Base-by-base conservation (phyloP, 2,329 filamentous ascomycete species). In the Monosporascus cannonballus region DNA sequence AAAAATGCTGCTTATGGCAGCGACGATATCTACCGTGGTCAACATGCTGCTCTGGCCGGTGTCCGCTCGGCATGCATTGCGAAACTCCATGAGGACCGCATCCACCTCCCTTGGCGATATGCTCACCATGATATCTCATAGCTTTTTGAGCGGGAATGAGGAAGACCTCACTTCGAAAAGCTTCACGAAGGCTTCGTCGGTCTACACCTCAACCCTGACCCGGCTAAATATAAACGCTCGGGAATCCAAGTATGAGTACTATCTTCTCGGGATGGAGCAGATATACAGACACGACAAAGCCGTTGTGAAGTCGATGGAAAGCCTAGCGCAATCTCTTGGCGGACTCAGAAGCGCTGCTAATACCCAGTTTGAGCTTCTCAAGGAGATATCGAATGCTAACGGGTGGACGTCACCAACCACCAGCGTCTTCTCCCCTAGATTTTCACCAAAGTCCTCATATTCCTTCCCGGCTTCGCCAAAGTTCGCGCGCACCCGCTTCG, bases 231-330 rank as follows among this genome's bases (percentile, higher is more conserved):
- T 87, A 66, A 86, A 89, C 55, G 75, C 96, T 14, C 82, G 84
- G 57, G 93, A 97, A 68, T 88, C 92, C 15, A 96, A 93, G 66
- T 86, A 90, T 54, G 93, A 97, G 68, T 89, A 96, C 64, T 96
- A 89, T 64, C 74, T 92, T 2, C 69, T 90, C 4, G 93, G 93
- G 2, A 85, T 83, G 3, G 92, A 96, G 67, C 80, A 79, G 51
- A 80, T 93, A 56, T 95, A 95, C 67, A 78, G 80, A 38, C 78
- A 95, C 3, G 89, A 96, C 63, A 86, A 86, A 58, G 84, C 81
- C 24, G 79, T 97, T 4, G 87, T 93, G 45, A 87, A 90, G 64
- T 93, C 89, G 59, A 82, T 97, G 63, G 90, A 96, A 67, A 85
- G 83, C 47, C 78, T 97, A 27, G 86, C 90, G 4, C 92, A 96